phyloP scores from a whole-genome alignment of 192 early-diverging fungal species.

The Linnemannia exigua region DNA sequence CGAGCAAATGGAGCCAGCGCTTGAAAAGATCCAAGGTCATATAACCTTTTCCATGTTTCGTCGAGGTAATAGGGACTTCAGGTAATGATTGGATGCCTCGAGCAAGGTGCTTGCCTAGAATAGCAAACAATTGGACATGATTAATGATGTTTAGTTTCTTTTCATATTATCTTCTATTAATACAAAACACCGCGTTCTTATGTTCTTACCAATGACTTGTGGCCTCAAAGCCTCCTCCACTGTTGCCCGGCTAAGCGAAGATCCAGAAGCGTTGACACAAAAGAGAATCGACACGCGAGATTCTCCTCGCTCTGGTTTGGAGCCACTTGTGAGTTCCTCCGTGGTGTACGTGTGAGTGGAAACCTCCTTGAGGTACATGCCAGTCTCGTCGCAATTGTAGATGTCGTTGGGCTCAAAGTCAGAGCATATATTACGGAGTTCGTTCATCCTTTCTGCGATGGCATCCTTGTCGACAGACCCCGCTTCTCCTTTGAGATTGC shows the following conservation, averaged over 20 bases:
- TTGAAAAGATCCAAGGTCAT: background rate
- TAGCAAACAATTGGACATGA: background rate
- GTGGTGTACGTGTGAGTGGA: slow-evolving; percentile 1
- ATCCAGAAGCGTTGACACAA: background rate
- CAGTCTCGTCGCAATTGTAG: too few relatives aligned
- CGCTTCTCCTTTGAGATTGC: too few relatives aligned
- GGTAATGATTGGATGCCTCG: background rate
- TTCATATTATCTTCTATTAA: background rate
- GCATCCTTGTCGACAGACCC: slow-evolving; percentile 11
- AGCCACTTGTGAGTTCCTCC: background rate
- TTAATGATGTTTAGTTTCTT: background rate
- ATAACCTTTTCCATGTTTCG: background rate
- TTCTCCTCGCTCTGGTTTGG: background rate
- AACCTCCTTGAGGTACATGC: too few relatives aligned
- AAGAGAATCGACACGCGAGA: background rate
- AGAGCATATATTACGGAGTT: background rate
- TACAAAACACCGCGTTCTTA: background rate
- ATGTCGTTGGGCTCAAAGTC: too few relatives aligned
- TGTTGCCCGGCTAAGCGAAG: background rate
- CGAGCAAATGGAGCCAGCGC: background rate
- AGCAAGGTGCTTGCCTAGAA: background rate
- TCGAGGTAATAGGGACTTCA: background rate
- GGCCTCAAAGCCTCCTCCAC: background rate
- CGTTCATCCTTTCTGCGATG: slow-evolving; percentile 1
- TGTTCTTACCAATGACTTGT: background rate